Base-by-base conservation (phyloP, 805 yeast species). In the Cyberlindnera euphorbiiphila region DNA sequence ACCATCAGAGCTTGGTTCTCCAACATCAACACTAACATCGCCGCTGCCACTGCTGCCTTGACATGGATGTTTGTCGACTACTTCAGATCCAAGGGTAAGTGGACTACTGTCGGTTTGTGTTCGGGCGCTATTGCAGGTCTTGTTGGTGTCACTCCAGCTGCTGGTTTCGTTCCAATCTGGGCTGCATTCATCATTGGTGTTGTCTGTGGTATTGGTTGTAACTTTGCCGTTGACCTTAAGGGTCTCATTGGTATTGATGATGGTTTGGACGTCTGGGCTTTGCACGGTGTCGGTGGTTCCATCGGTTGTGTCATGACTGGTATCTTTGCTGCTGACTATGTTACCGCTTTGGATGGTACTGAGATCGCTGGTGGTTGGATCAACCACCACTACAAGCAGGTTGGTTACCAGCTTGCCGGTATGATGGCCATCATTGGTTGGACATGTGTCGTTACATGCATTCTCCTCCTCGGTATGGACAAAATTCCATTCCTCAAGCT, bases 141-240 rank as follows among this genome's bases (percentile, higher is more conserved):
- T 45, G 97, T 93, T 33, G 93, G 93, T 57, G 81, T 91, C 46
- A 91, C 98, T 2, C 98, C 98, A 32, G 97, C 91, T 46, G 97
- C 98, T 15, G 98, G 97, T 47, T 89, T 69, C 58, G 96, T 91
- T 34, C 97, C 97, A 40, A 79, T 91, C 41, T 91, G 89, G 78
- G 77, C 88, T 42, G 76, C 96, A 3, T 79, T 87, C 30, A 76
- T 85, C 43, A 84, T 89, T 55, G 97, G 97, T 57, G 73, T 76
- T 42, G 66, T 87, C 27, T 78, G 91, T 34, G 91, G 81, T 21
- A 58, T 78, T 37, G 78, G 78, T 25, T 87, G 95, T 68, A 88
- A 89, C 72, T 74, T 77, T 56, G 91, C 94, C 32, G 87, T 86
- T 45, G 94, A 85, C 62, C 60, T 87, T 51, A 88, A 89, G 69